Evolutionary conservation across 1,284 basidiomycete genomes (phyloP), one percentile per base, ranked within the genome.

Genomic region (Athelia sp.): DNA sequence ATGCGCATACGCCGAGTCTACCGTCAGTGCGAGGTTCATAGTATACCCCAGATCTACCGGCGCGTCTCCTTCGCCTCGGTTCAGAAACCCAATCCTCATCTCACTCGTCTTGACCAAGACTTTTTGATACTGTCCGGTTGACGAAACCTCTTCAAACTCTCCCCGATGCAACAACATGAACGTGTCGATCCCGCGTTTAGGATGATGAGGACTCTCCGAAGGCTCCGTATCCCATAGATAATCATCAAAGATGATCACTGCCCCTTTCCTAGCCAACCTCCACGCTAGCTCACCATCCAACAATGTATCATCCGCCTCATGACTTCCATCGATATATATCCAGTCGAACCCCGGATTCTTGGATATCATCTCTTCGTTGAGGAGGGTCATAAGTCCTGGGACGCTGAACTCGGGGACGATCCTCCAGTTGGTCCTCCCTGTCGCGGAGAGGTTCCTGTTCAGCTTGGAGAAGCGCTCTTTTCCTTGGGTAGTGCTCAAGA

Each of bases 251-350:
- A 82, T 72, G 53, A 82, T 55, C 43, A 81, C 63, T 3, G 76
- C 76, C 2, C 70, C 74, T 22, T 73, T 68, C 46, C 69, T 66
- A 2, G 78, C 75, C 13, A 82, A 62, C 2, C 80, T 66, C 80
- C 81, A 82, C 2, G 69, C 72, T 23, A 82, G 64, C 59, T 82
- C 81, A 4, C 72, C 79, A 54, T 82, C 81, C 19, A 82, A 68
- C 47, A 82, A 64, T 0, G 79, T 81, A 54, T 82, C 81, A 50
- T 78, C 75, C 1, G 80, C 76, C 50, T 76, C 72, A 57, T 81
- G 79, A 4, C 78, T 79, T 2, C 80, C 79, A 51, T 82, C 79
- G 49, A 82, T 57, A 55, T 82, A 82, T 9, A 82, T 62, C 74
- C 76, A 82, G 55, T 82, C 77, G 54, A 75, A 82, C 1, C 80